Conservation (phyloP, 495 filamentous ascomycete genomes). For the Pyronema domesticum region DNA sequence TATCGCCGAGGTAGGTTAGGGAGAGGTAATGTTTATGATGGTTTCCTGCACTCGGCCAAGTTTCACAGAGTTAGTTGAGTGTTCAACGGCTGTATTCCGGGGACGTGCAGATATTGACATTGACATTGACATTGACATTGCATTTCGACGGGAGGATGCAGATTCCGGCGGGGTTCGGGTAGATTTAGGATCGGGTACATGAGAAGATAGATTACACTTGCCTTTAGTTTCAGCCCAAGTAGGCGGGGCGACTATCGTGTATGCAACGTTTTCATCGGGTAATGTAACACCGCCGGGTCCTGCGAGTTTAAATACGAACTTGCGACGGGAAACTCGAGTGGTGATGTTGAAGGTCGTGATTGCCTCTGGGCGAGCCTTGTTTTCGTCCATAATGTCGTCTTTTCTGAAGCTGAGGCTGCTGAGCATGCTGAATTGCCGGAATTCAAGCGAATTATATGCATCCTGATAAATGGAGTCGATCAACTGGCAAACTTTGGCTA, state of each 20-base stretch:
- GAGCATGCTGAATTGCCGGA: no score
- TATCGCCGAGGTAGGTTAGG: not conserved
- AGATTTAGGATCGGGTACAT: no score
- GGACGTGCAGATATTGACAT: no score
- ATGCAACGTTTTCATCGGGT: not conserved
- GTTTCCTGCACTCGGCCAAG: not conserved
- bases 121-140: not conserved
- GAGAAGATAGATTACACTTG: no score
- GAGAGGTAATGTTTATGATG: not conserved
- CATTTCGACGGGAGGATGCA: not conserved
- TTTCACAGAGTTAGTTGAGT: no score
- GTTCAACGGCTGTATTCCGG: no score
- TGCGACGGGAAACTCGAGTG: not conserved
- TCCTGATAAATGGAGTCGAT: no score
- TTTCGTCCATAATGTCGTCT: no score
- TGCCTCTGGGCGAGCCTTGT: not conserved
- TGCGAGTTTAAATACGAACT: not conserved
- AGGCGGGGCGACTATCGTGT: not conserved
- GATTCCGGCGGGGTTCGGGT: not conserved
- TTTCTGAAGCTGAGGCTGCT: no score
- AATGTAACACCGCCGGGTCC: not conserved
- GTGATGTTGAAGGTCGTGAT: not conserved
- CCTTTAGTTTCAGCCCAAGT: not conserved
- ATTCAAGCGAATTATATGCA: no score
- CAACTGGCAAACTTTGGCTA: no score